These are phyloP conservation scores for Lanmaoa rubissima DNA, from an alignment of 768 basidiomycete genomes.

Conservation along the genomic window DNA sequence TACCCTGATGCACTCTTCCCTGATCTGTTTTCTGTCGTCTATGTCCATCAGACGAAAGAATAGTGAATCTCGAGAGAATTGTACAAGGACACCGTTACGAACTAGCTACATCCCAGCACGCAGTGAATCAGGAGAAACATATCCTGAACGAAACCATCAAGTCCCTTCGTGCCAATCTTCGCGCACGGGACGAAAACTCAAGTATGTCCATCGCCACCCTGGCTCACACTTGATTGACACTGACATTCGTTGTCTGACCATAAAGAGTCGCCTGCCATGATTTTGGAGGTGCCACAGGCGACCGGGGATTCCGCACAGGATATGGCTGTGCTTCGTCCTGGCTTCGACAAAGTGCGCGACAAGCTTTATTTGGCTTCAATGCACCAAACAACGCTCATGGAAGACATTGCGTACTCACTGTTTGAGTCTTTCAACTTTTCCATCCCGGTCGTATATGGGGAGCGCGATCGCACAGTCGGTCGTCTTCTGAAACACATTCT, in stretches of 20 bases:
- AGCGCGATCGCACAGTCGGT: constrained; percentile 4
- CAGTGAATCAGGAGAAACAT: neutral
- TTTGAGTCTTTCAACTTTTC: constrained; percentile 5
- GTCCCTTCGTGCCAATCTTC: too few relatives aligned
- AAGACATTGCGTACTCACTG: constrained; percentile 8
- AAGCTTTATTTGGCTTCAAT: too few relatives aligned
- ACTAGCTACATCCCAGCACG: neutral
- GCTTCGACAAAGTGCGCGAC: too few relatives aligned
- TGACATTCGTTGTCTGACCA: too few relatives aligned
- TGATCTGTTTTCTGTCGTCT: too few relatives aligned
- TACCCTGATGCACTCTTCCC: neutral
- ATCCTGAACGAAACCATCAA: too few relatives aligned
- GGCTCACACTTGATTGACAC: too few relatives aligned
- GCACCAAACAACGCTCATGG: neutral
- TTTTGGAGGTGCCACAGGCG: too few relatives aligned
- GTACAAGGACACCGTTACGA: neutral
- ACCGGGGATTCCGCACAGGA: too few relatives aligned
- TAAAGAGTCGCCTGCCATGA: too few relatives aligned
- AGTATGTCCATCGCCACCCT: too few relatives aligned
- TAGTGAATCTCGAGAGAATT: neutral
- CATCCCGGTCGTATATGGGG: constrained; percentile 5
- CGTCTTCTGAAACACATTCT: neutral
- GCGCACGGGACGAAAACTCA: too few relatives aligned
- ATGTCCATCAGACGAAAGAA: neutral
- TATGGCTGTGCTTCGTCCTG: neutral